A percentile compares a stretch with the other conserved stretches of the same genome.
These are phyloP conservation scores for Theobroma cacao DNA, from an alignment of 345 rosid genomes.

Conservation along the genomic window DNA sequence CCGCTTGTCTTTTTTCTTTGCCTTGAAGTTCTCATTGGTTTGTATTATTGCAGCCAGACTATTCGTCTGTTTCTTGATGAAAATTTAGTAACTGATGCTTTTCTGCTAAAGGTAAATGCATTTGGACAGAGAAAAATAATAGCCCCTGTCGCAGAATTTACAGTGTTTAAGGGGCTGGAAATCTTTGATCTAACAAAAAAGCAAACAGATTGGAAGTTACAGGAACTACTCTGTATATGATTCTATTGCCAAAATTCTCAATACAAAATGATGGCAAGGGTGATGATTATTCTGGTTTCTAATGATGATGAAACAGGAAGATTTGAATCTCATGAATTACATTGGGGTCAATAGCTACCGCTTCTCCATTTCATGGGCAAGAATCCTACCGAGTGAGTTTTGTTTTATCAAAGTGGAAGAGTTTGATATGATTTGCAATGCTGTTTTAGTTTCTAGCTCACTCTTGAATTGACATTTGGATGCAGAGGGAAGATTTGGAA, in stretches of 20 bases:
- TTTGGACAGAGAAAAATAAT: too few relatives aligned
- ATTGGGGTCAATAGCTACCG: slow-evolving; percentile 45
- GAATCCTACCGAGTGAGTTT: slow-evolving; percentile 71
- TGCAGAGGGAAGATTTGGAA: slow-evolving; percentile 71
- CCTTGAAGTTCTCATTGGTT: too few relatives aligned
- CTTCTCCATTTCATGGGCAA: slow-evolving; percentile 82
- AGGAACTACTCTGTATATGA: not conserved
- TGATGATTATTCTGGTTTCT: not conserved
- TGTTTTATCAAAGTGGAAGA: not conserved
- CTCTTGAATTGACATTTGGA: not conserved
- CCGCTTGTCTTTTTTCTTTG: too few relatives aligned
- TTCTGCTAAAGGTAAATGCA: not conserved
- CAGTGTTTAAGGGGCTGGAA: not conserved
- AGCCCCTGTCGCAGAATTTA: not conserved
- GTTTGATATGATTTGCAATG: not conserved
- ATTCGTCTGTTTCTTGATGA: too few relatives aligned
- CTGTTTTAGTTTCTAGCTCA: not conserved
- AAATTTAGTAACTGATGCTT: not conserved
- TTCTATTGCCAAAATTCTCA: not conserved
- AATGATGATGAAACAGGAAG: slow-evolving; percentile 21
- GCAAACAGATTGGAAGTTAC: not conserved
- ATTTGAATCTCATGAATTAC: slow-evolving; percentile 22
- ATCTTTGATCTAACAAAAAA: not conserved
- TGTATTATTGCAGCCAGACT: too few relatives aligned
- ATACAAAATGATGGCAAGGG: not conserved